Conservation (phyloP, 2,329 filamentous ascomycete genomes). For the Aspergillus brunneoviolaceus region DNA sequence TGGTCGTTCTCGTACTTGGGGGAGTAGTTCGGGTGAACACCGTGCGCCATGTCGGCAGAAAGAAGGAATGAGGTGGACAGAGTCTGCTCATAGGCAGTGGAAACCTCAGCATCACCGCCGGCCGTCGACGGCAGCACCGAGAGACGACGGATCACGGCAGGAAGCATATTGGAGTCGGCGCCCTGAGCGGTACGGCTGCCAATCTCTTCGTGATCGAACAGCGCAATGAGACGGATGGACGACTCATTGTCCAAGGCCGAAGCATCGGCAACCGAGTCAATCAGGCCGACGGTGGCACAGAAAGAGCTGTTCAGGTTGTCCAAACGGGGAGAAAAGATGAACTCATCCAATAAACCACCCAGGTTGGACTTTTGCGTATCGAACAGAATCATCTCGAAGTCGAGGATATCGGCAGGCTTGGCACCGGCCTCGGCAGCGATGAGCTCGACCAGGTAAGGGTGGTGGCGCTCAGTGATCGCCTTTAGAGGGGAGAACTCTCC, state of each 20-base stretch:
- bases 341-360: slow-evolving; percentile 86
- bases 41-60: slow-evolving; percentile 97
- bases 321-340: slow-evolving; percentile 92
- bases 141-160: slow-evolving; percentile 80
- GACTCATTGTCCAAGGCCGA: slow-evolving; percentile 70
- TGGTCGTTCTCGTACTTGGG: slow-evolving; percentile 90
- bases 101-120: slow-evolving; percentile 59
- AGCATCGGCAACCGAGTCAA: slow-evolving; percentile 68
- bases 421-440: slow-evolving; percentile 78
- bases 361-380: slow-evolving; percentile 90
- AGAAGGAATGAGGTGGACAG: slow-evolving; percentile 88
- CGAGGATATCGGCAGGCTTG: slow-evolving; percentile 69
- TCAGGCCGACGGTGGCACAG: slow-evolving; percentile 81
- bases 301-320: slow-evolving; percentile 98
- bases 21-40: slow-evolving; percentile 91
- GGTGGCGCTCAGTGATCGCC: slow-evolving; percentile 77
- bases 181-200: slow-evolving; percentile 90
- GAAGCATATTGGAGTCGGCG: slow-evolving; percentile 87
- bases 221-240: slow-evolving; percentile 84
- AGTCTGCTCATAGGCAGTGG: slow-evolving; percentile 90
- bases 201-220: slow-evolving; percentile 98
- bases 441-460: slow-evolving; percentile 80
- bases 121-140: slow-evolving; percentile 70
- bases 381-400: slow-evolving; percentile 97
- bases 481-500: slow-evolving; percentile 72